Percentiles rank a stretch among this genome's conserved stretches.
phyloP scores from a whole-genome alignment of 768 basidiomycete genomes.

The Naganishia randhawae region DNA sequence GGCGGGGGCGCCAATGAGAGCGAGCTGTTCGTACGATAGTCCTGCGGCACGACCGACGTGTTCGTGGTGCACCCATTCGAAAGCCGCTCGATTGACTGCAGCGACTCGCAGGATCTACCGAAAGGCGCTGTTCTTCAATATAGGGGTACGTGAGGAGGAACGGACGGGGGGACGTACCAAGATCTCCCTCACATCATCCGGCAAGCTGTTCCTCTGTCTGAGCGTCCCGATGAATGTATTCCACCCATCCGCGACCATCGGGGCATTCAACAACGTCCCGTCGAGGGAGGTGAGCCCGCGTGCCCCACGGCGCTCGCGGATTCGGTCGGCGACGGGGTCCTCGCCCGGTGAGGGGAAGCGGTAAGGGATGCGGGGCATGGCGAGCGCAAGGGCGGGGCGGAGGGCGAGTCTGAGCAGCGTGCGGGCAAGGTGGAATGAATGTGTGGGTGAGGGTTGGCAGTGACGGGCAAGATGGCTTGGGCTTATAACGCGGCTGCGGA shows the following conservation, averaged over 20 bases:
- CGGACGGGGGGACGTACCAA: conserved; percentile 35
- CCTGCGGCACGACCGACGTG: conserved; percentile 56
- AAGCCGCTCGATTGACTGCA: conserved; percentile 43
- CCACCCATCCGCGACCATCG: conserved; percentile 41
- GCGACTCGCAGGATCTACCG: conserved; percentile 47
- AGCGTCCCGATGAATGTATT: conserved; percentile 46
- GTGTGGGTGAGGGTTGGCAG: too few relatives aligned
- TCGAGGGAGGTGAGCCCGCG: conserved; percentile 47
- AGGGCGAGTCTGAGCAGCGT: conserved; percentile 15
- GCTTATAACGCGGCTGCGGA: too few relatives aligned
- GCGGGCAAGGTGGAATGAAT: background rate
- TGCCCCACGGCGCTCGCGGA: conserved; percentile 42
- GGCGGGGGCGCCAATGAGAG: conserved; percentile 55
- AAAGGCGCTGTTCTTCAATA: background rate
- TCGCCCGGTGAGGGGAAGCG: conserved; percentile 24
- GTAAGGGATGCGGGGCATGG: conserved; percentile 45
- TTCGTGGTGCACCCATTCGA: conserved; percentile 51
- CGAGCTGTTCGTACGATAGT: conserved; percentile 59
- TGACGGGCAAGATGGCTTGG: too few relatives aligned
- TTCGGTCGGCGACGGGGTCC: conserved; percentile 40
- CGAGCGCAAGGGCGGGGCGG: background rate
- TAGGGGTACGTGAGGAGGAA: background rate
- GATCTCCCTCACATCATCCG: conserved; percentile 47
- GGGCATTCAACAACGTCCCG: conserved; percentile 46
- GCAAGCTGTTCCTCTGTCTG: conserved; percentile 41